Conservation (phyloP, 164 flowering plant genomes). For the Dillenia turbinata region DNA sequence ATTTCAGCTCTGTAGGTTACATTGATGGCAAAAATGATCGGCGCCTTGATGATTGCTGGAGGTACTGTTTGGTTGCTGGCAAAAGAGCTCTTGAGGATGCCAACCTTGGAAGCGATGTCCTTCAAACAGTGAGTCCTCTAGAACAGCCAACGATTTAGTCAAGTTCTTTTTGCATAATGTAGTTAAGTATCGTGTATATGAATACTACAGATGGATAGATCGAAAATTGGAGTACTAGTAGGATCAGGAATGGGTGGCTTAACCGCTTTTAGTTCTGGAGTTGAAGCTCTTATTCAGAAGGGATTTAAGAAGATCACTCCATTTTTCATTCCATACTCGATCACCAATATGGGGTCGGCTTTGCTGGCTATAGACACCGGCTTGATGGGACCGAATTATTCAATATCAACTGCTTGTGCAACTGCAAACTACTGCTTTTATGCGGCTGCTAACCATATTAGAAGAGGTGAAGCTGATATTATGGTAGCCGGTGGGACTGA, state of each 20-base stretch:
- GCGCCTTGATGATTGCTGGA: constrained; percentile 69
- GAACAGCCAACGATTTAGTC: background rate
- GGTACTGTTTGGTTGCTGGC: constrained; percentile 73
- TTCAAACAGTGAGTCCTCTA: constrained; percentile 35
- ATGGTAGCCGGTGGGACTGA: constrained; percentile 70
- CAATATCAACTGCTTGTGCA: constrained; percentile 78
- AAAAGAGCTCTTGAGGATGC: constrained; percentile 68
- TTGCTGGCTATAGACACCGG: constrained; percentile 71
- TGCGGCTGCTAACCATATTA: constrained; percentile 73
- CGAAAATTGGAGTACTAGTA: constrained; percentile 53
- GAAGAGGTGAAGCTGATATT: constrained; percentile 63
- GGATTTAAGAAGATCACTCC: constrained; percentile 68
- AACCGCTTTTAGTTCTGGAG: constrained; percentile 51
- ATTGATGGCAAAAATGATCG: constrained; percentile 77
- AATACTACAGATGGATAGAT: constrained; percentile 49
- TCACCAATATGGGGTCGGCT: constrained; percentile 76
- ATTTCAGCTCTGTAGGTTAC: constrained; percentile 59
- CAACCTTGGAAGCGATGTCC: constrained; percentile 44
- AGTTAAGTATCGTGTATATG: background rate
- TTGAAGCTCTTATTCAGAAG: constrained; percentile 46
- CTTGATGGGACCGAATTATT: constrained; percentile 73
- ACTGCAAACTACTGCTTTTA: constrained; percentile 72
- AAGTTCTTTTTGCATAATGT: background rate
- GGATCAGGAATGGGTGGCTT: constrained; percentile 82
- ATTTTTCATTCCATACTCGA: constrained; percentile 72